Evolutionary conservation across 2,329 filamentous ascomycete species (phyloP).

Genomic region (Dactylonectria estremocensis): DNA sequence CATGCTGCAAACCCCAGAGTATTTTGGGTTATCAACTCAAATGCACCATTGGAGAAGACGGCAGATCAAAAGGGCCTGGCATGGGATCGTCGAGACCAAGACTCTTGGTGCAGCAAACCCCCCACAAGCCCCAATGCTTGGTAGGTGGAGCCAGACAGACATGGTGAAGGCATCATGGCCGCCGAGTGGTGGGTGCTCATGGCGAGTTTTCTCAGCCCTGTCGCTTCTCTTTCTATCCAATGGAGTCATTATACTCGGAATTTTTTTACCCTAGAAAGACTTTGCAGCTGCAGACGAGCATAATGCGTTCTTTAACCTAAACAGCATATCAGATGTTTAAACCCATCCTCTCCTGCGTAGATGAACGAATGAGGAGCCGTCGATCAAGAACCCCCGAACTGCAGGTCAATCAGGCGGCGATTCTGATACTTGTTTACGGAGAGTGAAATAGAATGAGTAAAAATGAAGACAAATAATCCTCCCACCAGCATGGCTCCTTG

Average conservation of each 20-base stretch:
- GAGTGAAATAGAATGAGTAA: background rate
- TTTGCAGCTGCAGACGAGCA: background rate
- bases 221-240: too few species aligned
- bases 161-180: background rate
- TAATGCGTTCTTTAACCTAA: background rate
- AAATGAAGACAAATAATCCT: constrained; percentile 1
- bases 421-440: background rate
- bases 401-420: background rate
- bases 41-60: too few species aligned
- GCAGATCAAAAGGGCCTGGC: too few species aligned
- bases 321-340: background rate
- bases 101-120: background rate
- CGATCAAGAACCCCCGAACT: background rate
- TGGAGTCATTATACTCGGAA: too few species aligned
- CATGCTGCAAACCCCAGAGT: background rate
- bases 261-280: too few species aligned
- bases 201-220: background rate
- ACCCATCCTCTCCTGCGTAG: background rate
- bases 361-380: background rate
- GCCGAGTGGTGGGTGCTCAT: background rate
- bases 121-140: background rate
- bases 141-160: background rate
- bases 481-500: background rate
- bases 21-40: background rate
- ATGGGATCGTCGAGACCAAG: background rate